Evolutionary conservation across 2,329 filamentous ascomycete species (phyloP).

Genomic region (Dactylella cylindrospora): DNA sequence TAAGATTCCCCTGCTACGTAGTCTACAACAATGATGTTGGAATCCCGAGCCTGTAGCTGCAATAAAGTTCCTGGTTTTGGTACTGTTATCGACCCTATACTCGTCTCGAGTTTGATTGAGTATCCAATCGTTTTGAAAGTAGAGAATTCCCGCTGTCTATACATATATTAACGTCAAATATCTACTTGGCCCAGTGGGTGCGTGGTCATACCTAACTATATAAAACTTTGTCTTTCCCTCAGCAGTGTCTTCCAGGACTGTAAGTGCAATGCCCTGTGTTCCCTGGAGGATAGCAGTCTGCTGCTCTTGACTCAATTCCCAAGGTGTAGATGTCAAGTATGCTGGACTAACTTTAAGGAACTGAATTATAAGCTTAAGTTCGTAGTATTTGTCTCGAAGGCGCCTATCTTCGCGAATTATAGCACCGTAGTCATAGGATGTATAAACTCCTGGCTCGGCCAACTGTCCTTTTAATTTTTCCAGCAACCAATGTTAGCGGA

Average conservation of each 20-base stretch:
- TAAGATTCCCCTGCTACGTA: conserved; percentile 64
- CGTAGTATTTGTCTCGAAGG: conserved; percentile 75
- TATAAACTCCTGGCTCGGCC: conserved; percentile 39
- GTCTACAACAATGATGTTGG: conserved; percentile 63
- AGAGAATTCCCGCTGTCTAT: conserved; percentile 31
- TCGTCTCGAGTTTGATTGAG: conserved; percentile 26
- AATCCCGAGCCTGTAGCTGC: conserved; percentile 34
- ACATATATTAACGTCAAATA: background rate
- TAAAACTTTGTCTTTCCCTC: conserved; percentile 44
- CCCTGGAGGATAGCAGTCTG: conserved; percentile 31
- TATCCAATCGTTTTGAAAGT: conserved; percentile 28
- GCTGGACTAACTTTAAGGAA: conserved; percentile 72
- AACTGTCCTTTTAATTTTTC: no score
- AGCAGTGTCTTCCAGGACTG: conserved; percentile 40
- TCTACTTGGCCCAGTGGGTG: no score
- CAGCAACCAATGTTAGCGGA: background rate
- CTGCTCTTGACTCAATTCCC: conserved; percentile 26
- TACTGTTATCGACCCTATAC: conserved; percentile 16
- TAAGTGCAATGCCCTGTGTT: conserved; percentile 16
- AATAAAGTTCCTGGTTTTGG: conserved; percentile 7
- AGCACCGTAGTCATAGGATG: conserved; percentile 59
- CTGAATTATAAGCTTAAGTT: conserved; percentile 73
- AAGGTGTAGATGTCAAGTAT: conserved; percentile 64
- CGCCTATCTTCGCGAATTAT: conserved; percentile 69
- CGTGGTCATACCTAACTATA: conserved; percentile 28